Conservation (phyloP, 768 basidiomycete genomes). For the Pleurotus sapidus region DNA sequence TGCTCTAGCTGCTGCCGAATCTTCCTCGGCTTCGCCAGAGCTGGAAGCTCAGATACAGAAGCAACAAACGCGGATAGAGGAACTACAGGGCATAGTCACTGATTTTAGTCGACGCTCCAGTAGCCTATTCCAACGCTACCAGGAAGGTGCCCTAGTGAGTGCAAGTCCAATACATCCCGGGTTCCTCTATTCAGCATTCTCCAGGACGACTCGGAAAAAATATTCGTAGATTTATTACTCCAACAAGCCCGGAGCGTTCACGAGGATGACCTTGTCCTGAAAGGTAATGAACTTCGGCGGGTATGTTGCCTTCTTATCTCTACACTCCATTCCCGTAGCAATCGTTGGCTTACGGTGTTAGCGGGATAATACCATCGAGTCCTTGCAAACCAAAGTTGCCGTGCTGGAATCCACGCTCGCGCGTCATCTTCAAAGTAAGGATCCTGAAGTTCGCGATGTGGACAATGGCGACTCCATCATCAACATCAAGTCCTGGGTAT, state of each 20-base stretch:
- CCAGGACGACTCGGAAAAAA: slow-evolving; percentile 50
- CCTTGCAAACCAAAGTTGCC: slow-evolving; percentile 39
- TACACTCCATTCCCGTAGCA: slow-evolving; percentile 4
- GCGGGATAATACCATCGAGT: slow-evolving; percentile 46
- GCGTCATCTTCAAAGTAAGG: slow-evolving; percentile 37
- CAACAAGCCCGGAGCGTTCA: slow-evolving; percentile 42
- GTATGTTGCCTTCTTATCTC: slow-evolving; percentile 25
- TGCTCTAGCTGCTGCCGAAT: neutral
- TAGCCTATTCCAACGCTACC: slow-evolving; percentile 37
- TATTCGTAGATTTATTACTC: slow-evolving; percentile 43
- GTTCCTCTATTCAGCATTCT: neutral
- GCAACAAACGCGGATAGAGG: slow-evolving; percentile 11
- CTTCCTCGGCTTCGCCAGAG: neutral
- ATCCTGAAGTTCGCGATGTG: slow-evolving; percentile 13
- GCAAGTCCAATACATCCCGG: neutral
- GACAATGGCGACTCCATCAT: slow-evolving; percentile 33
- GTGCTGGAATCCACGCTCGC: slow-evolving; percentile 47
- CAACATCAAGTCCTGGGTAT: slow-evolving; percentile 34
- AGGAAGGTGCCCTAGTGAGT: slow-evolving; percentile 44
- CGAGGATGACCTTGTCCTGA: slow-evolving; percentile 50
- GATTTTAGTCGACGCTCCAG: slow-evolving; percentile 16
- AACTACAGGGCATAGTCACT: slow-evolving; percentile 19
- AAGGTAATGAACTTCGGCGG: slow-evolving; percentile 54
- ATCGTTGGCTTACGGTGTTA: slow-evolving; percentile 18
- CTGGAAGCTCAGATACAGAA: neutral